Conservation (phyloP, 371 early-diverging fungal species). For the Mucor lusitanicus region DNA sequence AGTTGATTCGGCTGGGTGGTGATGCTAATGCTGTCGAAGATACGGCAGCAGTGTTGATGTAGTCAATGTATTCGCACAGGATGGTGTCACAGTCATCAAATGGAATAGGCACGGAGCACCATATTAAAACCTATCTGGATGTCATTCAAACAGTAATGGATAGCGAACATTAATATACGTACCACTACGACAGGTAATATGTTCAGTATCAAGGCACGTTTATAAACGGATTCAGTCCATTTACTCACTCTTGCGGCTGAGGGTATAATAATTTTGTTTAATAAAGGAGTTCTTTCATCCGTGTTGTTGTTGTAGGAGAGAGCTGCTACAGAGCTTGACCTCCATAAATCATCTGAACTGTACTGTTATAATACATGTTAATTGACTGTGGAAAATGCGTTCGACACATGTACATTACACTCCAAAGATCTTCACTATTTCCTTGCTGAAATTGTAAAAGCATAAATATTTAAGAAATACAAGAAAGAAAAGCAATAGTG, state of each 20-base stretch:
- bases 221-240: slow-evolving; percentile 54
- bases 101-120: slow-evolving; percentile 41
- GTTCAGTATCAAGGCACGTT: slow-evolving; percentile 38
- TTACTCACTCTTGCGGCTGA: slow-evolving; percentile 40
- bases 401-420: slow-evolving; percentile 18
- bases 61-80: slow-evolving; percentile 21
- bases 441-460: slow-evolving; percentile 32
- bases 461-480: slow-evolving; percentile 11
- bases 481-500: neutral
- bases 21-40: slow-evolving; percentile 5
- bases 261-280: slow-evolving; percentile 38
- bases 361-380: slow-evolving; percentile 10
- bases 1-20: slow-evolving; percentile 56
- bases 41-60: slow-evolving; percentile 13
- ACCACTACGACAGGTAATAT: slow-evolving; percentile 48
- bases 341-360: slow-evolving; percentile 29
- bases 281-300: slow-evolving; percentile 46
- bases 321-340: slow-evolving; percentile 21
- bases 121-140: slow-evolving; percentile 28
- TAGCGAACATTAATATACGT: no score
- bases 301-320: neutral
- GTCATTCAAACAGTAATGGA: neutral
- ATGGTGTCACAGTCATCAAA: slow-evolving; percentile 30
- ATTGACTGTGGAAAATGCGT: neutral
- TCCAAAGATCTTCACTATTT: slow-evolving; percentile 31